These are phyloP conservation scores for Talaromyces rugulosus DNA, from an alignment of 2,329 filamentous ascomycete species.

Conservation along the genomic window DNA sequence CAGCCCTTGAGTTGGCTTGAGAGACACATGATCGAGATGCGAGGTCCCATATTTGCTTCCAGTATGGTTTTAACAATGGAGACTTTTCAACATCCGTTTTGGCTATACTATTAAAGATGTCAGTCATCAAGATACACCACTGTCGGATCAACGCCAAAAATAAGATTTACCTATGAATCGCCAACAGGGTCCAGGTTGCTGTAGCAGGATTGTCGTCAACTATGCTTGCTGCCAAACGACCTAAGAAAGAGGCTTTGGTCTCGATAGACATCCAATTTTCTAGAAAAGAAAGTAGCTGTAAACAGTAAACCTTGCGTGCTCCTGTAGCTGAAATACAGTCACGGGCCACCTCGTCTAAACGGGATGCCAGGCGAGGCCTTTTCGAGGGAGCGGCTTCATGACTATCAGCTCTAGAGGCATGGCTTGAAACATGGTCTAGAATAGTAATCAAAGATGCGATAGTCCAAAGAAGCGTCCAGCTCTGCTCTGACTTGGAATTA, in stretches of 20 bases:
- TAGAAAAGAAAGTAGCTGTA: constrained; percentile 55
- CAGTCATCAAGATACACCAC: constrained; percentile 11
- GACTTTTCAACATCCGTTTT: constrained; percentile 32
- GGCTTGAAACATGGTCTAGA: constrained; percentile 25
- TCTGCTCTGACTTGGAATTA: constrained; percentile 32
- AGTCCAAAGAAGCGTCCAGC: constrained; percentile 37
- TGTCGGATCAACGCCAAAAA: neutral
- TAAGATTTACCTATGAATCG: constrained; percentile 65
- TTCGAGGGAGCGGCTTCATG: constrained; percentile 25
- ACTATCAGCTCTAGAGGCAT: constrained; percentile 8
- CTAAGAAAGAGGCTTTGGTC: constrained; percentile 54
- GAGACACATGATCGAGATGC: constrained; percentile 67
- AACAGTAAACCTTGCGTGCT: constrained; percentile 42
- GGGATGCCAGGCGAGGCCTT: constrained; percentile 33
- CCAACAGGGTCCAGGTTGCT: constrained; percentile 79
- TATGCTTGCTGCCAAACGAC: constrained; percentile 55
- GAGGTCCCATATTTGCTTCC: constrained; percentile 73
- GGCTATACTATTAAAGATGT: constrained; percentile 26
- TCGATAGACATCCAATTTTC: constrained; percentile 45
- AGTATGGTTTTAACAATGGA: constrained; percentile 46
- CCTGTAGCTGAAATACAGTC: constrained; percentile 34
- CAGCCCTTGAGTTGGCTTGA: constrained; percentile 67
- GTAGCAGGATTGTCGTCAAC: constrained; percentile 65
- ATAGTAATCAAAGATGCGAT: constrained; percentile 38
- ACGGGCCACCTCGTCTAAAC: constrained; percentile 31